Evolutionary conservation across 2,329 filamentous ascomycete species (phyloP), one percentile per base, ranked within the genome.

Genomic region (Ophiostoma sp.): DNA sequence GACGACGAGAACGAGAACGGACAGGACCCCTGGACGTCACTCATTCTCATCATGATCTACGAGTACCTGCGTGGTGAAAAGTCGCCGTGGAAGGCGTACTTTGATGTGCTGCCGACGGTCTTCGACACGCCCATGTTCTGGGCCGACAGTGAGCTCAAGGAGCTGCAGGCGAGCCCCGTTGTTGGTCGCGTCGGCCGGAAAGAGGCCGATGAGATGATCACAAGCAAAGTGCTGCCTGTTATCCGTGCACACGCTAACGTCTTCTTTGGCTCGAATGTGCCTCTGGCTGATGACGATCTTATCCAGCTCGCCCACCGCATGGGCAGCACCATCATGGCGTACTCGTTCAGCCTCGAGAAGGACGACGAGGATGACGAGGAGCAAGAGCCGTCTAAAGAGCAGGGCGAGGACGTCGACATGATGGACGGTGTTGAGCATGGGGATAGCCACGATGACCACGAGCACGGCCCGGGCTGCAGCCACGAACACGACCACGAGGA

Each of bases 121-220:
- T 97, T 97, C 75, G 86, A 95, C 76, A 96, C 92, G 2, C 84
- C 94, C 72, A 97, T 97, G 90, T 97, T 93, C 79, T 97, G 93
- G 93, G 81, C 84, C 1, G 80, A 84, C 0, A 79, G 81, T 0
- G 92, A 97, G 76, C 81, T 97, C 2, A 78, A 81, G 0, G 83
- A 89, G 74, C 84, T 97, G 8, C 89, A 94, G 78, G 90, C 89
- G 18, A 93, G 91, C 75, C 85, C 91, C 0, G 85, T 95, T n/a
- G 76, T 88, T 3, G 79, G 84, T 70, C 94, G 93, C 76, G 89
- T 97, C 71, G 93, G 92, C 64, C 91, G 87, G 72, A 81, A 84
- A 4, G 82, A 85, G 67, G 92, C 92, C 2, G 88, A 96, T 70
- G 78, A 83, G 58, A 87, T 87, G 76, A 93, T 96, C 74, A 81